Base-by-base conservation (phyloP, 2,329 filamentous ascomycete species). In the Venturia carpophila region DNA sequence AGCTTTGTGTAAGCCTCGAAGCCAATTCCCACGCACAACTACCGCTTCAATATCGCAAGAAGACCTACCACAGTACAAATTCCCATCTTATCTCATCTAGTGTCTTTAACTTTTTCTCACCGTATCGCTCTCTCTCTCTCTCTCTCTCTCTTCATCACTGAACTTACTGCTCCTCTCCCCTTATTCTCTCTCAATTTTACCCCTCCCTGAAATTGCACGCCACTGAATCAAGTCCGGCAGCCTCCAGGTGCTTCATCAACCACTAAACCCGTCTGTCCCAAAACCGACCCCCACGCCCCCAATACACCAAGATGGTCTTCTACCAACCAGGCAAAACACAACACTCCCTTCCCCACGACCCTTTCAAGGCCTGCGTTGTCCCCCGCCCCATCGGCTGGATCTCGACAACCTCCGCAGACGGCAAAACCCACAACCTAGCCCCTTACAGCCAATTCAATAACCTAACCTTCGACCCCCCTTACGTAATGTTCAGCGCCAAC, bases 311-410 rank as follows among this genome's bases (percentile, higher is more conserved):
- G 52, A 65, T 65, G 64, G 52, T 84, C 75, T 83, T 83, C 72
- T 84, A 84, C 71, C 74, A 80, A 69, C 81, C 82, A 1, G 81
- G 81, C 45, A 77, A 78, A 47, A 83, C 81, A 9, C 75, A 79
- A 27, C 82, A 84, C 69, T 77, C 78, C 13, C 75, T 84, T 0
- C 80, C 80, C 0, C 75, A 80, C 68, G 82, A 84, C 68, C 82
- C 82, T 2, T 85, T 83, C 76, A 84, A 84, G 74, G 78, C 79
- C 42, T 86, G 84, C 72, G 83, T 87, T 2, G 75, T 85, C 52
- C 84, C 84, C 19, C 79, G 84, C 19, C 83, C 84, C 27, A 86
- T 87, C 63, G 84, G 84, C 68, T 87, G 84, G 83, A 86, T 87
- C 69, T 83, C 80, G 27, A 85, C 84, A 0, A 76, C 79, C 66